phyloP scores from a whole-genome alignment of 805 yeast species.

The Metschnikowia hibisci region DNA sequence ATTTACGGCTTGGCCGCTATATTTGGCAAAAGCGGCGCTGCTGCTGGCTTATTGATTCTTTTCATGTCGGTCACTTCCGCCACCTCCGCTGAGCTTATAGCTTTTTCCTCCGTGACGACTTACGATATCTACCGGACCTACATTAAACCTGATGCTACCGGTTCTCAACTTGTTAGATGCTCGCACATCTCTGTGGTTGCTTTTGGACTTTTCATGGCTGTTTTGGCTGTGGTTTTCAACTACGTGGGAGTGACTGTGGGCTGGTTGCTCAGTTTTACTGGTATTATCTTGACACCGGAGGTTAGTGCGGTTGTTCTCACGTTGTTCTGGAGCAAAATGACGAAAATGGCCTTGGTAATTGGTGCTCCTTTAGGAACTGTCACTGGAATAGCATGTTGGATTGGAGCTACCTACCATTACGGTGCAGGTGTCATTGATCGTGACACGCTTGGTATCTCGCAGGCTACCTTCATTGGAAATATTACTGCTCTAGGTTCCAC shows the following conservation, averaged over 20 bases:
- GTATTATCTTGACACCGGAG: slow-evolving; percentile 38
- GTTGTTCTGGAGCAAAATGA: slow-evolving; percentile 33
- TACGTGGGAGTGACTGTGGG: slow-evolving; percentile 40
- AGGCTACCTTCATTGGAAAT: slow-evolving; percentile 9
- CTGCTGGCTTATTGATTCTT: slow-evolving; percentile 36
- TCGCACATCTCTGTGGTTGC: slow-evolving; percentile 31
- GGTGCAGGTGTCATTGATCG: slow-evolving; percentile 5
- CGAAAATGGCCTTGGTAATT: slow-evolving; percentile 19
- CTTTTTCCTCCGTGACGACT: slow-evolving; percentile 36
- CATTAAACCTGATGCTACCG: slow-evolving; percentile 37
- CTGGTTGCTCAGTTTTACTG: slow-evolving; percentile 38
- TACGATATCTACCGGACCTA: slow-evolving; percentile 41
- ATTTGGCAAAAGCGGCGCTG: slow-evolving; percentile 41
- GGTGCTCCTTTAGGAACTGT: slow-evolving; percentile 22
- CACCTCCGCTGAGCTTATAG: slow-evolving; percentile 40
- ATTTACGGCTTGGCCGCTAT: slow-evolving; percentile 30
- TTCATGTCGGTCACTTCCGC: slow-evolving; percentile 45
- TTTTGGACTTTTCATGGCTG: slow-evolving; percentile 43
- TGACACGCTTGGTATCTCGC: slow-evolving; percentile 4
- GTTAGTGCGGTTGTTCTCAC: slow-evolving; percentile 31
- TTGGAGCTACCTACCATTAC: slow-evolving; percentile 7
- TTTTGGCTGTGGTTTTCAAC: slow-evolving; percentile 33
- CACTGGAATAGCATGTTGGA: slow-evolving; percentile 24
- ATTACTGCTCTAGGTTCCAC: slow-evolving; percentile 6
- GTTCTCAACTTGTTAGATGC: slow-evolving; percentile 31